Evolutionary conservation across 768 basidiomycete species (phyloP), one percentile per base, ranked within the genome.

Genomic region (Leccinum disarticulatum): DNA sequence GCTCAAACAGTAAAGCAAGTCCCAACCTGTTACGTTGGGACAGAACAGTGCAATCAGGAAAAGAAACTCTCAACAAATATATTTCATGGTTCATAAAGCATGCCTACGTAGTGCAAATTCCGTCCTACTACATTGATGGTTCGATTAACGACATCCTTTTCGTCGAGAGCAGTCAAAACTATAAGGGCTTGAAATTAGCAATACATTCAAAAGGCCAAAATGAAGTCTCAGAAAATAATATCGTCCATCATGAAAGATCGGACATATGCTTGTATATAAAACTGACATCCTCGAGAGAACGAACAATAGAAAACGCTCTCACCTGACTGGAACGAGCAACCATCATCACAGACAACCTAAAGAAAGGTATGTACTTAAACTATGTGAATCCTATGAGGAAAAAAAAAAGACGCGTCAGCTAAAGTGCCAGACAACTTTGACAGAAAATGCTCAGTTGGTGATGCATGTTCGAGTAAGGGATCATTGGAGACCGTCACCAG

Each of bases 401-500:
- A 47, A 19, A 19, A 47, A 15, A 19, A 43, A 2, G 46, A 43
- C 6, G 46, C 1, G 59, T 66, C 7, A 68, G 58, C 6, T 38
- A 41, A 11, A 3, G 62, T 41, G 41, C 27, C 60, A 55, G 64
- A 71, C 64, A 76, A 13, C 22, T 27, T 10, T 70, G 60, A 47
- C 28, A 54, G 55, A 56, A 68, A 70, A 64, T 17, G 74, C 72
- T 79, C 78, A 76, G 78, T 75, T 80, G 78, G 78, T 79, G 79
- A 79, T 90, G 87, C 87, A 89, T 88, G 87, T 87, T 85, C 78
- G 87, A 88, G 86, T 74, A 55, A 73, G 72, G 87, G 87, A 80
- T 87, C 87, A 87, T 83, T 76, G 77, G 76, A 72, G 73, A 81
- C 73, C 79, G 74, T 89, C 87, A 84, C 87, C 86, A 72, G 78